A percentile compares a stretch with the other conserved stretches of the same genome.
Conservation (phyloP, 352 stramenopile species). For the Globisporangium sylvaticum region DNA sequence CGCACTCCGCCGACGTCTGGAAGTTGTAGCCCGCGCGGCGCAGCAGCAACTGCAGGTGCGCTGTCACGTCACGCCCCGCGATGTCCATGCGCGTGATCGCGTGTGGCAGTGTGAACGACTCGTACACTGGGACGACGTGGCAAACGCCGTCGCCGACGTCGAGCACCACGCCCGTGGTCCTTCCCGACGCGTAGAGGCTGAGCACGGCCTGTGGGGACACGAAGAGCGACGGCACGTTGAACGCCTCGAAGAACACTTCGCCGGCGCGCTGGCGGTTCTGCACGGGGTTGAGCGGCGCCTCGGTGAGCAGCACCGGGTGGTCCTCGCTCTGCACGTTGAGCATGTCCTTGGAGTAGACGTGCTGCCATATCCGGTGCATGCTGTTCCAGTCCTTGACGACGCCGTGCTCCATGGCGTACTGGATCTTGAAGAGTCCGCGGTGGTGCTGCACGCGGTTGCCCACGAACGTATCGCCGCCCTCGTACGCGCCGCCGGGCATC, state of each 20-base stretch:
- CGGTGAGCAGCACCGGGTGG: constrained; percentile 80
- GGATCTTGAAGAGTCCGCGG: constrained; percentile 76
- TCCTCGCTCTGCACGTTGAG: constrained; percentile 85
- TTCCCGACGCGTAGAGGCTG: constrained; percentile 85
- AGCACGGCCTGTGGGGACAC: constrained; percentile 84
- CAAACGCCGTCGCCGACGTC: constrained; percentile 87
- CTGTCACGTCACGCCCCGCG: constrained; percentile 81
- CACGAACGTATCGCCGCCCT: constrained; percentile 71
- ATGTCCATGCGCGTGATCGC: constrained; percentile 81
- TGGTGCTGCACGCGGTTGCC: constrained; percentile 77
- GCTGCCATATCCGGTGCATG: constrained; percentile 89
- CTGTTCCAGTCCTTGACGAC: constrained; percentile 81
- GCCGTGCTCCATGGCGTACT: constrained; percentile 86
- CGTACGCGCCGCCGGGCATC: constrained; percentile 81
- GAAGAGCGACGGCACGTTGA: constrained; percentile 85
- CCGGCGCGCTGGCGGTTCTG: constrained; percentile 71
- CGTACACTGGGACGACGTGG: constrained; percentile 85
- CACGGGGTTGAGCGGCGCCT: constrained; percentile 75
- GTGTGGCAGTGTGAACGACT: constrained; percentile 78
- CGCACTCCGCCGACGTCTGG: constrained; percentile 83
- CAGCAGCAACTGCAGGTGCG: constrained; percentile 72
- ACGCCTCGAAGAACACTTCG: constrained; percentile 86
- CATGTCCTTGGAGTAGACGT: constrained; percentile 88
- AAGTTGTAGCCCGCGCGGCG: constrained; percentile 82
- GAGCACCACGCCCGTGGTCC: constrained; percentile 83